Evolutionary conservation across 2,329 filamentous ascomycete genomes (phyloP).

Genomic region (Diaporthe eres): DNA sequence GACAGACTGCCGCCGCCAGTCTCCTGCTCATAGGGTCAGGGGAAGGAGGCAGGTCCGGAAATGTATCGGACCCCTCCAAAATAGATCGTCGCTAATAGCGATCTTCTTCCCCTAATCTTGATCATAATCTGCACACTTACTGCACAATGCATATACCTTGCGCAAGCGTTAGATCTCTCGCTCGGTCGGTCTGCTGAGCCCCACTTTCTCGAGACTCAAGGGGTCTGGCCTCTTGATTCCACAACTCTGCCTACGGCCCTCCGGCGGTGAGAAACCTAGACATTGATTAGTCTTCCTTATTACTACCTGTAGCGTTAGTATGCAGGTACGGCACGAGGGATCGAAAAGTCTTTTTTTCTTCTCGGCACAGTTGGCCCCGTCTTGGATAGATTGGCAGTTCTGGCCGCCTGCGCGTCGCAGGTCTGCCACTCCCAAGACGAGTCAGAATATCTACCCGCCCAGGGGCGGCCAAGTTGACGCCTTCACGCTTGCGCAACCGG

Average conservation of each 20-base stretch:
- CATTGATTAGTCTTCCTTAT: not conserved
- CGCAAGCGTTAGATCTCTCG: not conserved
- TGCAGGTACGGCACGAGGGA: not conserved
- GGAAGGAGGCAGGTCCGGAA: not conserved
- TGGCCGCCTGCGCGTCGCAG: not conserved
- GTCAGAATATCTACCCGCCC: not conserved
- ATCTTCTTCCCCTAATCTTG: not conserved
- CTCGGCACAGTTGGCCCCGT: not conserved
- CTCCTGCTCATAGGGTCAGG: not conserved
- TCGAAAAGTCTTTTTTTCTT: not conserved
- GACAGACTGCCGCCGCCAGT: too few species aligned
- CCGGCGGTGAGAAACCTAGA: constrained; percentile 1
- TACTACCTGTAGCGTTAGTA: too few species aligned
- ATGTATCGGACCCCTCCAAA: not conserved
- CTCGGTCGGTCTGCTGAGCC: not conserved
- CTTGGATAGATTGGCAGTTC: too few species aligned
- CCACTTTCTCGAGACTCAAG: not conserved
- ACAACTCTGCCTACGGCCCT: constrained; percentile 11
- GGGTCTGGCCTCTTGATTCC: not conserved
- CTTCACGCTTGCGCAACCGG: not conserved
- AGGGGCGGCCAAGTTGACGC: not conserved
- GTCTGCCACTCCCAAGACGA: not conserved
- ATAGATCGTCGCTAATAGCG: not conserved
- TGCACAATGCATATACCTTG: not conserved
- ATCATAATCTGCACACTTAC: not conserved